These are phyloP conservation scores for Inonotus obliquus DNA, from an alignment of 1,284 basidiomycete species.

Conservation along the genomic window DNA sequence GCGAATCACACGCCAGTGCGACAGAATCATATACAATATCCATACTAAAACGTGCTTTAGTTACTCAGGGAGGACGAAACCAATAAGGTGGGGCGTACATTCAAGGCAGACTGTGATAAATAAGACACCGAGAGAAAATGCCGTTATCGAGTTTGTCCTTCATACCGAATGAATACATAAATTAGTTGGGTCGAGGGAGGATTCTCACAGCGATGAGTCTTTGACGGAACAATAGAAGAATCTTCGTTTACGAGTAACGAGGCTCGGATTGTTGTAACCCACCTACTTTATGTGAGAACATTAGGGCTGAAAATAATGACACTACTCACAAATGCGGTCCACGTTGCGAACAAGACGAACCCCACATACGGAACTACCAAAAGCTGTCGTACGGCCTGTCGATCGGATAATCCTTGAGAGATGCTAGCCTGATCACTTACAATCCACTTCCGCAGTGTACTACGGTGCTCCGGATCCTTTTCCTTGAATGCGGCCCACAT, in stretches of 20 bases:
- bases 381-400: slow-evolving; percentile 30
- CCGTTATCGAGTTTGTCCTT: slow-evolving; percentile 37
- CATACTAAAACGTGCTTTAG: slow-evolving; percentile 30
- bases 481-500: slow-evolving; percentile 28
- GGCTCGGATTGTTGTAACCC: slow-evolving; percentile 33
- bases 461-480: slow-evolving; percentile 28
- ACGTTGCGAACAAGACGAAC: slow-evolving; percentile 34
- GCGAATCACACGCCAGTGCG: slow-evolving; percentile 29
- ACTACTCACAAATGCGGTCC: slow-evolving; percentile 34
- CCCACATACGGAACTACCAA: slow-evolving; percentile 37
- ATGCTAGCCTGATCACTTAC: slow-evolving; percentile 18
- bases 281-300: slow-evolving; percentile 27
- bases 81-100: slow-evolving; percentile 21
- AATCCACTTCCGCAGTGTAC: slow-evolving; percentile 32
- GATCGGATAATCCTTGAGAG: not conserved
- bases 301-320: not conserved
- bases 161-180: slow-evolving; percentile 2
- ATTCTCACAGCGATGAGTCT: slow-evolving; percentile 33
- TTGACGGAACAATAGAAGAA: slow-evolving; percentile 48
- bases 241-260: slow-evolving; percentile 40
- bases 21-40: slow-evolving; percentile 37
- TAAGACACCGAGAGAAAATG: slow-evolving; percentile 35
- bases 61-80: not conserved
- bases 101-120: slow-evolving; percentile 32
- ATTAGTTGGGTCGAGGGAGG: not conserved